Percentiles rank a stretch among this genome's conserved stretches.
Conservation (phyloP, 331 rosid genomes). For the Quercus tomentella region DNA sequence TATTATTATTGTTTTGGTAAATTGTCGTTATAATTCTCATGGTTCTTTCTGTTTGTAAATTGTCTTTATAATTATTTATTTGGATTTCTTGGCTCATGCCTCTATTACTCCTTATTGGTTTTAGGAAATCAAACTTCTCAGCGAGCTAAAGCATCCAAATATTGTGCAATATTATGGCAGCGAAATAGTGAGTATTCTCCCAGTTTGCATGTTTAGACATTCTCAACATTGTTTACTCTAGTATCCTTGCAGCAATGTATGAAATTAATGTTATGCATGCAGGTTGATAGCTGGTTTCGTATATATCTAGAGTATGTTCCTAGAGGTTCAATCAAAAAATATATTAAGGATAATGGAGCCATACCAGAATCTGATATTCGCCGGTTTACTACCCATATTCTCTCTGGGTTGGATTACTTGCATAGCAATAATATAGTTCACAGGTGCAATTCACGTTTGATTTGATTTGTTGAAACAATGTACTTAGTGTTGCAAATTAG, state of each 20-base stretch:
- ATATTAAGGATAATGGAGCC: slow-evolving; percentile 80
- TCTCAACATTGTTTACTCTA: background rate
- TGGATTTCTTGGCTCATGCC: no score
- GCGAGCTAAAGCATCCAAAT: slow-evolving; percentile 75
- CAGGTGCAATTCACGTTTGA: slow-evolving; percentile 43
- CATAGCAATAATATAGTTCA: slow-evolving; percentile 85
- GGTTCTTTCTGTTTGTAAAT: no score
- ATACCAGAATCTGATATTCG: slow-evolving; percentile 78
- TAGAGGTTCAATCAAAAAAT: slow-evolving; percentile 90
- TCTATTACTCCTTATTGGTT: background rate
- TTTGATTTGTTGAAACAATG: background rate
- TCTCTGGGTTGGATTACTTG: slow-evolving; percentile 85
- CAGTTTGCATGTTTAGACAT: slow-evolving; percentile 10
- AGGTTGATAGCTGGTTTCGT: slow-evolving; percentile 82
- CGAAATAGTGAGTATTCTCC: slow-evolving; percentile 62
- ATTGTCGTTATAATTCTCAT: no score
- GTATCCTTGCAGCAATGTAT: background rate
- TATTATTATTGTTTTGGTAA: no score
- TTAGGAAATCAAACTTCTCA: slow-evolving; percentile 86
- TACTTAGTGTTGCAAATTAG: background rate
- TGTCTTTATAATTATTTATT: no score
- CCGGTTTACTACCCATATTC: slow-evolving; percentile 85
- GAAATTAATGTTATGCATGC: slow-evolving; percentile 20
- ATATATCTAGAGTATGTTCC: slow-evolving; percentile 86
- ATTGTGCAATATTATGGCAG: slow-evolving; percentile 90